Base-by-base conservation (phyloP, 2,329 filamentous ascomycete genomes). In the Boeremia exigua region DNA sequence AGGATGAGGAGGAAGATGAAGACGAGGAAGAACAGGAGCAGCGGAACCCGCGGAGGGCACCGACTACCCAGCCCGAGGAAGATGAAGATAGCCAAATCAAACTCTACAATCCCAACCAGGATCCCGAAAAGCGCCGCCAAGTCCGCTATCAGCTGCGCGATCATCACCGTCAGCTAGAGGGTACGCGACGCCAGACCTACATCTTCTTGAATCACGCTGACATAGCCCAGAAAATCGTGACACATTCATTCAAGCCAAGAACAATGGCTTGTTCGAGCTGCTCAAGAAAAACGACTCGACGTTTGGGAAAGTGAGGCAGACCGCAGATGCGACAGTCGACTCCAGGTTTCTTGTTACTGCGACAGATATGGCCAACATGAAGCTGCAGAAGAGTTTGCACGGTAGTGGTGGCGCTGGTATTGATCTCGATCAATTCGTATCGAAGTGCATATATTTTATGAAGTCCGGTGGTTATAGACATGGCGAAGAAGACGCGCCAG, bases 371-470 rank as follows among this genome's bases (percentile, higher is more conserved):
- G 88, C 90, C 0, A 88, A 89, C 66, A 91, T 90, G 65, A 92
- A 92, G 71, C 88, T 91, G 0, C 81, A 88, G 38, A 86, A 88
- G 47, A 82, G 96, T 25, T 86, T 89, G 1, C 81, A 91, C 28
- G 92, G 92, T 6, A 88, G 89, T 65, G 79, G 84, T 2, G 85
- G 86, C 2, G 86, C 89, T 46, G 91, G 92, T 7, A 79, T 99
- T 19, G 93, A 98, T 68, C 82, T 96, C 0, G 93, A 98, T 58
- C 91, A 96, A 66, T 96, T 98, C 68, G 86, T 98, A 12, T 90
- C 90, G 0, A 96, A 96, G 75, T 94, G 90, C 73, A 92, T 96
- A 56, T 85, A 84, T 3, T 98, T 90, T 72, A 97, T 98, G 92
- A 86, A 86, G 15, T 69, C 74, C 19, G 82, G 84, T 32, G 89